A percentile compares a stretch with the other conserved stretches of the same genome.
Conservation (phyloP, 2,329 filamentous ascomycete genomes). For the Purpureocillium takamizusanense region DNA sequence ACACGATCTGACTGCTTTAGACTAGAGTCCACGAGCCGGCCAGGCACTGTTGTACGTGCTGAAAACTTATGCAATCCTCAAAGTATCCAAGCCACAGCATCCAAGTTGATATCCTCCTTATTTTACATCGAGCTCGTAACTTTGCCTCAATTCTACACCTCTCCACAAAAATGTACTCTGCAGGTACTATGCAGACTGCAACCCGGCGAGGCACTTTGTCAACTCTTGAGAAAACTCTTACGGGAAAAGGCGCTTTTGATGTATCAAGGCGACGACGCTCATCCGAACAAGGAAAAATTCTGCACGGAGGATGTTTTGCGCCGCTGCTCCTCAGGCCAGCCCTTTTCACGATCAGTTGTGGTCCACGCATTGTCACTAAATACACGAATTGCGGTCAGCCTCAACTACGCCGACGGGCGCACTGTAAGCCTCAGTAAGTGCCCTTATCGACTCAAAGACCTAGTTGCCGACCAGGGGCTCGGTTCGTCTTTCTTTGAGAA, state of each 20-base stretch:
- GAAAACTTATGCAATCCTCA: too few species aligned
- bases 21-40: too few species aligned
- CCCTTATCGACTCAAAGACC: slow-evolving; percentile 1
- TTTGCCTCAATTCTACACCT: slow-evolving; percentile 2
- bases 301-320: background rate
- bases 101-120: background rate
- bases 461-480: slow-evolving; percentile 1
- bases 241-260: background rate
- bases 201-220: slow-evolving; percentile 1
- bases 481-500: background rate
- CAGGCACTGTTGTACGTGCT: too few species aligned
- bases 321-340: background rate
- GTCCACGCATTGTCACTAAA: background rate
- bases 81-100: background rate
- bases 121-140: slow-evolving; percentile 4
- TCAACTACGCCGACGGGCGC: background rate
- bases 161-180: background rate
- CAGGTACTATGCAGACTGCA: background rate
- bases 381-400: background rate
- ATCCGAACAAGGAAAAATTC: background rate
- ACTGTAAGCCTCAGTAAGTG: slow-evolving; percentile 3
- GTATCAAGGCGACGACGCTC: background rate
- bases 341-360: background rate
- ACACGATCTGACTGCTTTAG: too few species aligned
- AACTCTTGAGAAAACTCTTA: slow-evolving; percentile 1